Base-by-base conservation (phyloP, 1,139 yeast species). In the Yamadazyma jaroonii region DNA sequence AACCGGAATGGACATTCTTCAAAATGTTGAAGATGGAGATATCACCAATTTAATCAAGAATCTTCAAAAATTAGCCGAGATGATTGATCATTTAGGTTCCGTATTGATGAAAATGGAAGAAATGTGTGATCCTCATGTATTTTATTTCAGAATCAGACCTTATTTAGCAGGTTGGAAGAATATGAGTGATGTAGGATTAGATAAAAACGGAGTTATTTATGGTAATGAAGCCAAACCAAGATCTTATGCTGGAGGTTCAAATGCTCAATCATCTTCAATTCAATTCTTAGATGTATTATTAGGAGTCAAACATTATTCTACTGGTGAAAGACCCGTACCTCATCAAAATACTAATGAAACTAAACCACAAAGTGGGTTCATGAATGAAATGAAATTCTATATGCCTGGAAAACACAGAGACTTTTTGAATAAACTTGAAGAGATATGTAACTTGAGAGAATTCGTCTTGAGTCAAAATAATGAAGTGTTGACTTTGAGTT, bases 111-210 rank as follows among this genome's bases (percentile, higher is more conserved):
- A 79, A 50, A 86, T 90, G 95, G 90, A 86, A 55, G 96, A 89
- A 48, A 84, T 84, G 85, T 88, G 97, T 58, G 96, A 89, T 55
- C 97, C 97, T 2, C 95, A 88, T 57, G 81, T 84, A 1, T 90
- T 90, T 55, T 90, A 87, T 58, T 85, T 77, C 63, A 76, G 94
- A 46, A 75, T 90, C 38, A 74, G 97, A 52, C 97, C 97, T 0
- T 90, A 77, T 53, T 66, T 90, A 42, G 96, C 97, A 0, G 97
- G 97, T 1, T 90, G 97, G 95, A 81, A 82, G 56, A 86, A 87
- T 53, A 89, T 90, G 97, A 79, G 77, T 13, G 90, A 81, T 44
- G 89, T 84, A 1, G 97, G 97, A 0, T 70, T 90, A 40, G 77
- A 63, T 37, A 82, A 88, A 35, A 60, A 79, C 40, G 97, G 97